phyloP scores from a whole-genome alignment of 495 filamentous ascomycete genomes.

The Astrothelium subdiscretum region DNA sequence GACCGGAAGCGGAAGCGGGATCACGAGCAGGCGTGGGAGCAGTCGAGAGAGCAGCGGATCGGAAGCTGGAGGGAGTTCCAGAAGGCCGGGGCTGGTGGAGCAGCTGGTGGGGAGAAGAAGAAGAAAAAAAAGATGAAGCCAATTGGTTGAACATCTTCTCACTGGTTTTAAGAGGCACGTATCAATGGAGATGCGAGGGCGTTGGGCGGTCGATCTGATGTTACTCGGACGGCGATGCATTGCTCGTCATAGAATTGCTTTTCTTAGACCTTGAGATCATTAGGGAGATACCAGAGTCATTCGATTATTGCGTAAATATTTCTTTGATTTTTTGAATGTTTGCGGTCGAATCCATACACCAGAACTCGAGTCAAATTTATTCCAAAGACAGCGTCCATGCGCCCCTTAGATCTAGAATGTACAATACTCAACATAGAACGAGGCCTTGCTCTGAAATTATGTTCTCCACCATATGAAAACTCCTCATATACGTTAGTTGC shows the following conservation, averaged over 20 bases:
- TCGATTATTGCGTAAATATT: not conserved
- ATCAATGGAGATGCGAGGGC: not conserved
- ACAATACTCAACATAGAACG: not conserved
- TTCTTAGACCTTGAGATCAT: not conserved
- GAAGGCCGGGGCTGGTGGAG: conserved; percentile 36
- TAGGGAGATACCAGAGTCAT: not conserved
- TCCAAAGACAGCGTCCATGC: not conserved
- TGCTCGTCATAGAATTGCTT: not conserved
- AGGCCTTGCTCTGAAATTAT: not conserved
- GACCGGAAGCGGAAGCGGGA: conserved; percentile 85
- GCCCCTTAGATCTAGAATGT: not conserved
- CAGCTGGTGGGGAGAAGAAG: conserved; percentile 33
- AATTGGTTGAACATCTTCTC: conserved; percentile 37
- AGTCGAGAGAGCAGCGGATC: conserved; percentile 81
- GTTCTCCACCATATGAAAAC: too few relatives aligned
- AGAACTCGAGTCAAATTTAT: not conserved
- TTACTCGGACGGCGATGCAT: not conserved
- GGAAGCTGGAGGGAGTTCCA: conserved; percentile 83
- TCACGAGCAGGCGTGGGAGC: conserved; percentile 87
- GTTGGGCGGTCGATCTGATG: too few relatives aligned
- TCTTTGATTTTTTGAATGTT: not conserved
- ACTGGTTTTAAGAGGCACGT: not conserved
- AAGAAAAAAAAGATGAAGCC: conserved; percentile 91
- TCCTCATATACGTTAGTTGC: not conserved
- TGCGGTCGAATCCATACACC: not conserved